Evolutionary conservation across 2,329 filamentous ascomycete genomes (phyloP).

Genomic region (Xylariaceae sp.): DNA sequence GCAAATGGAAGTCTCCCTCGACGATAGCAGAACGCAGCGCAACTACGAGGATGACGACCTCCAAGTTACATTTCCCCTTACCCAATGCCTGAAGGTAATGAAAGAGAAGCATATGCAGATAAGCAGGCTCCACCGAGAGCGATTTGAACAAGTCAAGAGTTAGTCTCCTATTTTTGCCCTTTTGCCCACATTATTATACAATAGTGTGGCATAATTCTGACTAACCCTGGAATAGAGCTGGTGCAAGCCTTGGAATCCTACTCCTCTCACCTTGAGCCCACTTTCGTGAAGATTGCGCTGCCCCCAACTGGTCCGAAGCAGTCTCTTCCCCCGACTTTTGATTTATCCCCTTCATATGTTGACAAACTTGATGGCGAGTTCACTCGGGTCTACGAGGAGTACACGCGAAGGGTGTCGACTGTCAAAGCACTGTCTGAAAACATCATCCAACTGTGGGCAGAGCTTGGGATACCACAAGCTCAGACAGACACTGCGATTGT

Average conservation of each 20-base stretch:
- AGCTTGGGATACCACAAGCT: slow-evolving; percentile 90
- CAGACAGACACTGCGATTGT: slow-evolving; percentile 90
- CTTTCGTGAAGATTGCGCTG: slow-evolving; percentile 83
- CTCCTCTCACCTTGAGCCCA: slow-evolving; percentile 89
- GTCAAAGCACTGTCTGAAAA: slow-evolving; percentile 80
- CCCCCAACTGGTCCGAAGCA: slow-evolving; percentile 81
- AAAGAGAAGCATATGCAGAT: slow-evolving; percentile 87
- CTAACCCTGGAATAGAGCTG: slow-evolving; percentile 66
- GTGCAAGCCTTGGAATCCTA: slow-evolving; percentile 94
- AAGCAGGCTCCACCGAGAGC: slow-evolving; percentile 82
- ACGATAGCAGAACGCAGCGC: slow-evolving; percentile 71
- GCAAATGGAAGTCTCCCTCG: slow-evolving; percentile 91
- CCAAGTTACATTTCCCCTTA: slow-evolving; percentile 81
- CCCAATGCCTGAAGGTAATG: slow-evolving; percentile 76
- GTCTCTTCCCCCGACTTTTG: slow-evolving; percentile 80
- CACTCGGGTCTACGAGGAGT: slow-evolving; percentile 94
- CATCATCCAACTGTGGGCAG: slow-evolving; percentile 93
- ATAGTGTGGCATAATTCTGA: slow-evolving; percentile 9
- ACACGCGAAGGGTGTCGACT: slow-evolving; percentile 77
- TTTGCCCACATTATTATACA: background rate
- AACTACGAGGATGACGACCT: slow-evolving; percentile 70
- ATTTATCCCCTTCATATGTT: slow-evolving; percentile 90
- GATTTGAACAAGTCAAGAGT: slow-evolving; percentile 96
- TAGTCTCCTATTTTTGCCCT: slow-evolving; percentile 43
- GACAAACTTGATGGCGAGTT: slow-evolving; percentile 88